These are phyloP conservation scores for Geotrichum siamense DNA, from an alignment of 1,139 yeast species.

Conservation along the genomic window DNA sequence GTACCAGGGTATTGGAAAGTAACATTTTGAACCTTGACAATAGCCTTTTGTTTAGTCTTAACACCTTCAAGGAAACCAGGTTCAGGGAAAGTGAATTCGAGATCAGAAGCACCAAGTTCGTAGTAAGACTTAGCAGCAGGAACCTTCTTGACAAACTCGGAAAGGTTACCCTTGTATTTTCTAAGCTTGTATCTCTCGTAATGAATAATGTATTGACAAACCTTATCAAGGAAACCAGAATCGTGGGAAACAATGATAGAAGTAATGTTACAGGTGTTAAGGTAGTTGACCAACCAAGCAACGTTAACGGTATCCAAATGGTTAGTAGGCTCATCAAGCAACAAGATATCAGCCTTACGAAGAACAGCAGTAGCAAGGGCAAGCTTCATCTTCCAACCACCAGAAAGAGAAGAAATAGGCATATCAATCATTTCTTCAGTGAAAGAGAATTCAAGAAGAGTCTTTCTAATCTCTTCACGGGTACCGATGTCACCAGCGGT, in stretches of 20 bases:
- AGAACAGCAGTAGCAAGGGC: conserved; percentile 99
- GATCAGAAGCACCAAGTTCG: conserved; percentile 96
- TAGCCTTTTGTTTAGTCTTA: conserved; percentile 99
- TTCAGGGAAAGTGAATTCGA: conserved; percentile 96
- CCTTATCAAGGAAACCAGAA: conserved; percentile 98
- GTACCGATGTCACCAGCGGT: conserved; percentile 55
- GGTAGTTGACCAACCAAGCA: conserved; percentile 99
- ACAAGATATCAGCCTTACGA: conserved; percentile 95
- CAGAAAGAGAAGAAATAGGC: conserved; percentile 95
- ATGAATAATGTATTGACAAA: conserved; percentile 96
- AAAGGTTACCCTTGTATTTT: conserved; percentile 99
- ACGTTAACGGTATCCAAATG: conserved; percentile 99
- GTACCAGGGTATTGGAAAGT: conserved; percentile 99
- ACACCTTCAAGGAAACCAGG: conserved; percentile 99
- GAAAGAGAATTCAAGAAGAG: conserved; percentile 82
- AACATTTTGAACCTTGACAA: conserved; percentile 95
- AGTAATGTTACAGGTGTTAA: conserved; percentile 95
- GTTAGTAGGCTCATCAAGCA: conserved; percentile 99
- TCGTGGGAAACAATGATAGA: conserved; percentile 98
- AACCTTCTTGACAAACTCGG: conserved; percentile 96
- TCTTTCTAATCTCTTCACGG: conserved; percentile 60
- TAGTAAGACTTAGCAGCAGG: conserved; percentile 98
- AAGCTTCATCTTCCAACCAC: conserved; percentile 99
- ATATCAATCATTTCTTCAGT: conserved; percentile 80
- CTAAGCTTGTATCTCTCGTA: conserved; percentile 99